Evolutionary conservation across 768 basidiomycete species (phyloP).

Genomic region (Stropharia rugosoannulata): DNA sequence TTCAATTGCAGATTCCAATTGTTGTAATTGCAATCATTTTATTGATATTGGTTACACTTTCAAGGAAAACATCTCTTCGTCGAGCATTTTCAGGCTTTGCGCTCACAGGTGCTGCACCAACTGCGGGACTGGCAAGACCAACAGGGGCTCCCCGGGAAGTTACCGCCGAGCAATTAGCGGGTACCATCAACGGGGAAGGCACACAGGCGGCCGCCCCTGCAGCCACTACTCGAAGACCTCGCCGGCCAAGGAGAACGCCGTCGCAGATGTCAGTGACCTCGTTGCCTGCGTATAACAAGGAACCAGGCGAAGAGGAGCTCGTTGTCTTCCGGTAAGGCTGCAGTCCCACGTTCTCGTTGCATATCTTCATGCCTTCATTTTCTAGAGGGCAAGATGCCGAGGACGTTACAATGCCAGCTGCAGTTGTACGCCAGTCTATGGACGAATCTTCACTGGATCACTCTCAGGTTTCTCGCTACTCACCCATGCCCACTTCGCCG

Average conservation of each 20-base stretch:
- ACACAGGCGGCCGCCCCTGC: slow-evolving; percentile 14
- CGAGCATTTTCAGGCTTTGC: slow-evolving; percentile 6
- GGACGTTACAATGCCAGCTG: slow-evolving; percentile 45
- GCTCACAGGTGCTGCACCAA: slow-evolving; percentile 5
- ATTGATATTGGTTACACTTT: slow-evolving; percentile 20
- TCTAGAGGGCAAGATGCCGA: slow-evolving; percentile 55
- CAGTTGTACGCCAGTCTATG: slow-evolving; percentile 33
- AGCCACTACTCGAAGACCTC: slow-evolving; percentile 29
- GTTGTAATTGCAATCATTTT: slow-evolving; percentile 28
- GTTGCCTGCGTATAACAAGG: slow-evolving; percentile 78
- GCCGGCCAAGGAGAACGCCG: slow-evolving; percentile 59
- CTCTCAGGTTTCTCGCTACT: slow-evolving; percentile 32
- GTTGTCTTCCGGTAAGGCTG: slow-evolving; percentile 55
- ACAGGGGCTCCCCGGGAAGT: slow-evolving; percentile 27
- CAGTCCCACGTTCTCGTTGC: not conserved
- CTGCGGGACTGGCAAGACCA: slow-evolving; percentile 1
- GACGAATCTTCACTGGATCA: slow-evolving; percentile 28
- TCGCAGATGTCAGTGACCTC: slow-evolving; percentile 81
- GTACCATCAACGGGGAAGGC: slow-evolving; percentile 34
- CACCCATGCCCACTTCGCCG: slow-evolving; percentile 37
- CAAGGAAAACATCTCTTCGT: slow-evolving; percentile 14
- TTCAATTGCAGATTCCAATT: slow-evolving; percentile 23
- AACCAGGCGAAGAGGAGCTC: slow-evolving; percentile 80
- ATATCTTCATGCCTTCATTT: not conserved
- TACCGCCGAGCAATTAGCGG: slow-evolving; percentile 60